Conservation (phyloP, 768 basidiomycete species). For the Suillus discolor region DNA sequence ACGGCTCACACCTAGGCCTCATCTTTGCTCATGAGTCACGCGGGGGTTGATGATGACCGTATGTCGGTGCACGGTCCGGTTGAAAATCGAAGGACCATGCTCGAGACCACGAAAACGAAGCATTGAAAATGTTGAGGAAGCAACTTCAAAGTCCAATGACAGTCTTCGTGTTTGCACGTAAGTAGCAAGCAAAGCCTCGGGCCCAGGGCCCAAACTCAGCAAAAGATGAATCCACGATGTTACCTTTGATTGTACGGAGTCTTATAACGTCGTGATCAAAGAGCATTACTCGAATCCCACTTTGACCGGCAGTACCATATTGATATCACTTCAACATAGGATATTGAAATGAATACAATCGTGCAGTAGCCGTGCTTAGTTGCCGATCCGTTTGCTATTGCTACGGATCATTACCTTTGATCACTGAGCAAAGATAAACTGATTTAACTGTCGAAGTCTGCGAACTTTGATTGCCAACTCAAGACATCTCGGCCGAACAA, state of each 20-base stretch:
- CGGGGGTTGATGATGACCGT: not conserved
- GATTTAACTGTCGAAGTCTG: not conserved
- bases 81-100: not conserved
- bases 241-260: not conserved
- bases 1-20: not conserved
- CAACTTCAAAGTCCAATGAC: constrained; percentile 1
- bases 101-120: not conserved
- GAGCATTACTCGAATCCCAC: not conserved
- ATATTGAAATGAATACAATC: not conserved
- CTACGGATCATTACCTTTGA: not conserved
- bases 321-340: not conserved
- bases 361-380: not conserved
- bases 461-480: not conserved
- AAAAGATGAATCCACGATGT: not conserved
- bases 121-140: not conserved
- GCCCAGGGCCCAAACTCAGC: constrained; percentile 3
- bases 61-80: not conserved
- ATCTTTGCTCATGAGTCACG: not conserved
- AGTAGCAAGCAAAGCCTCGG: constrained; percentile 5
- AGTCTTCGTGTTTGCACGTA: not conserved
- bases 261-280: not conserved
- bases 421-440: not conserved
- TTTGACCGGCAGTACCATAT: not conserved
- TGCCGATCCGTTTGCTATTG: not conserved
- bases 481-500: constrained; percentile 2